Evolutionary conservation across 176 grass and related monocot genomes (phyloP), one percentile per base, ranked within the genome.

Genomic region (Zoysia japonica): DNA sequence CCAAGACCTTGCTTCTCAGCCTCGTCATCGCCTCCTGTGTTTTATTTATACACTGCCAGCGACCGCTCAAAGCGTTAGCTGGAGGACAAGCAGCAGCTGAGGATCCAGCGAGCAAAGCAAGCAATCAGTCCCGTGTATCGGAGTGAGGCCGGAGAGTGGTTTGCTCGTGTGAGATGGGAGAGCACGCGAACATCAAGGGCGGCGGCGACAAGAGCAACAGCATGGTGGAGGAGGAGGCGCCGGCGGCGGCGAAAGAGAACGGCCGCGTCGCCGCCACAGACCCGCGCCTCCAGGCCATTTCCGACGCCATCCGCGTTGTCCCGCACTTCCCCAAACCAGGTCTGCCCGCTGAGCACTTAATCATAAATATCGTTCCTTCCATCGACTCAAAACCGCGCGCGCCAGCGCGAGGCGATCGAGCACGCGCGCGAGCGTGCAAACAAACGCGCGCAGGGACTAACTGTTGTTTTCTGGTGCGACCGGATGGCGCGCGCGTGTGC

Each of bases 241-340:
- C 68, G 43, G 43, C 47, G 63, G 52, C 66, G 71, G 71, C 71
- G 15, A 88, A 79, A 78, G 66, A 64, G 71, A 68, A 68, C 11
- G 72, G 54, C 81, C 47, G 44, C 11, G 67, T 45, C 65, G 61
- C 11, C 62, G 64, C 15, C 56, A 47, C 73, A 55, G 96, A 95
- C 86, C 92, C 88, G 41, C 96, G 96, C 19, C 86, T 95, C 47
- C 87, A 91, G 68, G 86, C 72, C 72, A 99, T 99, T 44, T 91
- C 84, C 70, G 82, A 89, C 70, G 81, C 90, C 82, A 95, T 99
- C 78, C 88, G 96, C 69, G 96, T 99, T 71, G 92, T 99, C 47
- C 96, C 96, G 7, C 76, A 99, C 84, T 98, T 98, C 86, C 95
- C 95, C 49, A 94, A 94, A 82, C 92, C 78, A 92, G 95, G 95